Evolutionary conservation across 805 yeast species (phyloP).

Genomic region (Metschnikowia lachancei): DNA sequence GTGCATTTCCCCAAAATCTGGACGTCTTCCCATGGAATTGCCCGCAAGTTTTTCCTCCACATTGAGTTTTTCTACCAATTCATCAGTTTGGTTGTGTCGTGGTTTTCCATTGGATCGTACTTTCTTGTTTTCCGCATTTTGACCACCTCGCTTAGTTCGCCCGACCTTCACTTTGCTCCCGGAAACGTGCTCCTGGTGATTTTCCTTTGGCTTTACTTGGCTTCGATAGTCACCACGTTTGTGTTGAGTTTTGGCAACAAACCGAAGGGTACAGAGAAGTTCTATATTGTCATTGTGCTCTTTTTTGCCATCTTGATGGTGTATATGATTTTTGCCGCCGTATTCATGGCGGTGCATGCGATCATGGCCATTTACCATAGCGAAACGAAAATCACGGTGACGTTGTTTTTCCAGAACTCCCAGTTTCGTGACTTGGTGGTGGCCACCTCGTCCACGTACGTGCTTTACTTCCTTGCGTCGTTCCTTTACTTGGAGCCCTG

Average conservation of each 20-base stretch:
- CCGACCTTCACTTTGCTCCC: conserved; percentile 40
- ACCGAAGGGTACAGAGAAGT: conserved; percentile 58
- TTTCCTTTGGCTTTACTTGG: conserved; percentile 54
- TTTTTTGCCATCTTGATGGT: conserved; percentile 61
- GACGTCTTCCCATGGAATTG: conserved; percentile 50
- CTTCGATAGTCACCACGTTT: conserved; percentile 56
- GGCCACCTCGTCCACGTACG: conserved; percentile 59
- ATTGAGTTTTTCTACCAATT: conserved; percentile 56
- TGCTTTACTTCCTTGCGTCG: conserved; percentile 57
- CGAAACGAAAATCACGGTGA: conserved; percentile 43
- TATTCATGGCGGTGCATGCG: conserved; percentile 56
- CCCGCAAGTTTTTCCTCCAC: conserved; percentile 51
- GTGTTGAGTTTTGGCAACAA: conserved; percentile 62
- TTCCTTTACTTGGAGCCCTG: conserved; percentile 62
- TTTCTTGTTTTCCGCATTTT: conserved; percentile 62
- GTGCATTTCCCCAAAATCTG: conserved; percentile 56
- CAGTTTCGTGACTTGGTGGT: conserved; percentile 51
- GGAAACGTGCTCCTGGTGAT: conserved; percentile 50
- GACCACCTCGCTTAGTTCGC: conserved; percentile 48
- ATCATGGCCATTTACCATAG: conserved; percentile 33
- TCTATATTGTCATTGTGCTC: conserved; percentile 50
- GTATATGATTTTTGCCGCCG: conserved; percentile 56
- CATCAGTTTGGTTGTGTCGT: conserved; percentile 51
- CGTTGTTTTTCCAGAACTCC: conserved; percentile 45
- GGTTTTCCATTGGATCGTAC: conserved; percentile 65